These are phyloP conservation scores for Lipomyces yarrowii DNA, from an alignment of 1,139 yeast genomes.

Conservation along the genomic window DNA sequence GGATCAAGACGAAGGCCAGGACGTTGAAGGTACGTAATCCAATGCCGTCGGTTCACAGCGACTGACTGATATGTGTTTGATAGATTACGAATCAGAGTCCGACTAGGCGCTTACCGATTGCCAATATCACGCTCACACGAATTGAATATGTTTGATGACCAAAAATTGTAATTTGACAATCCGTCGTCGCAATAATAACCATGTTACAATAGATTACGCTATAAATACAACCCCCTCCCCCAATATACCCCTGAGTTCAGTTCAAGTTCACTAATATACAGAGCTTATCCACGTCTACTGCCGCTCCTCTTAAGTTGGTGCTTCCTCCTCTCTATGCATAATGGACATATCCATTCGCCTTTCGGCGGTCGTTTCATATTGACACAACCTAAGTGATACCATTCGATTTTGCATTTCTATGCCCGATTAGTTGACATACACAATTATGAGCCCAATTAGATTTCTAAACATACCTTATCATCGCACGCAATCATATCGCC, in stretches of 20 bases:
- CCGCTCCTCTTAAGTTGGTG: background rate
- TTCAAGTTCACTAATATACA: background rate
- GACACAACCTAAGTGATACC: slow-evolving; percentile 80
- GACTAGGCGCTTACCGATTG: slow-evolving; percentile 40
- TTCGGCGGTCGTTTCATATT: slow-evolving; percentile 54
- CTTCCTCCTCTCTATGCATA: slow-evolving; percentile 41
- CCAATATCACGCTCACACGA: background rate
- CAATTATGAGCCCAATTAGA: slow-evolving; percentile 62
- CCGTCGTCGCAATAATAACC: background rate
- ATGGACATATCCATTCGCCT: slow-evolving; percentile 46
- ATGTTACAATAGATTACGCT: background rate
- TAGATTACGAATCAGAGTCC: slow-evolving; percentile 41
- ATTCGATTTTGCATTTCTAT: slow-evolving; percentile 69
- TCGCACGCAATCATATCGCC: slow-evolving; percentile 94
- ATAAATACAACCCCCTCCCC: slow-evolving; percentile 1
- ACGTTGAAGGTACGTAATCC: slow-evolving; percentile 20
- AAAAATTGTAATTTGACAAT: background rate
- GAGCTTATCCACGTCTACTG: background rate
- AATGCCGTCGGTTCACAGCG: background rate
- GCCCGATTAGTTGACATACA: slow-evolving; percentile 72
- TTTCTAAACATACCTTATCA: slow-evolving; percentile 60
- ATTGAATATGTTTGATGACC: background rate
- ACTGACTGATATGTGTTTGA: background rate
- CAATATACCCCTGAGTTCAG: background rate
- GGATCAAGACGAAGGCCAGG: slow-evolving; percentile 43